Conservation (phyloP, 73 alveolate genomes). For the Paramecium bursaria region DNA sequence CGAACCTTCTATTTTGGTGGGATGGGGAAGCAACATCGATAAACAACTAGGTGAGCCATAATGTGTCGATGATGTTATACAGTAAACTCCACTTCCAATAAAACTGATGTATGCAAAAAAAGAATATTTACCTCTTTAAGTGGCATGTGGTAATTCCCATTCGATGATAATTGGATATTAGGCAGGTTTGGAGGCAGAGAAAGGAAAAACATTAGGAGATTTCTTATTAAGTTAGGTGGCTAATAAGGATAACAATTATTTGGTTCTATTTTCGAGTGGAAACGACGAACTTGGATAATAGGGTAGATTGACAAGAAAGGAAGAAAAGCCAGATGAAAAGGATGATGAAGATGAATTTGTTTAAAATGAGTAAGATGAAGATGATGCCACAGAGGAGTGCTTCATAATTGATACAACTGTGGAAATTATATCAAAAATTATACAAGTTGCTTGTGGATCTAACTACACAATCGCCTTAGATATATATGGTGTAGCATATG, state of each 20-base stretch:
- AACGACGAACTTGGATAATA: slow-evolving; percentile 35
- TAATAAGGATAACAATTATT: background rate
- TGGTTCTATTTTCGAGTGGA: slow-evolving; percentile 47
- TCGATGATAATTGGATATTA: background rate
- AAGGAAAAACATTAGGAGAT: too few species aligned
- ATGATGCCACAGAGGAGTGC: slow-evolving; percentile 2
- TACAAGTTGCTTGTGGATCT: slow-evolving; percentile 63
- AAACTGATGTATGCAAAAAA: background rate
- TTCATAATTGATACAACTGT: slow-evolving; percentile 23
- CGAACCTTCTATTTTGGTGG: slow-evolving; percentile 1
- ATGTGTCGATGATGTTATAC: slow-evolving; percentile 7
- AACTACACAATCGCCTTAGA: slow-evolving; percentile 35
- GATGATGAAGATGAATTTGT: slow-evolving; percentile 56
- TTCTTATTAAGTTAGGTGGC: slow-evolving; percentile 5
- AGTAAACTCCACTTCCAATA: background rate
- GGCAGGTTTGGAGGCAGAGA: too few species aligned
- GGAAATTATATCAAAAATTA: background rate
- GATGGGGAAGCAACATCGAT: slow-evolving; percentile 66
- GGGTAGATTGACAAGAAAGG: slow-evolving; percentile 44
- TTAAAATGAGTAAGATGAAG: slow-evolving; percentile 28
- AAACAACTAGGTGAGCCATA: slow-evolving; percentile 55
- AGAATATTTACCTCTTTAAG: slow-evolving; percentile 27
- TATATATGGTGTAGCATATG: background rate
- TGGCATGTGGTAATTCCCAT: slow-evolving; percentile 12
- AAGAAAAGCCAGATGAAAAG: slow-evolving; percentile 17